phyloP scores from a whole-genome alignment of 2,329 filamentous ascomycete genomes.

The Fusarium robinianum region DNA sequence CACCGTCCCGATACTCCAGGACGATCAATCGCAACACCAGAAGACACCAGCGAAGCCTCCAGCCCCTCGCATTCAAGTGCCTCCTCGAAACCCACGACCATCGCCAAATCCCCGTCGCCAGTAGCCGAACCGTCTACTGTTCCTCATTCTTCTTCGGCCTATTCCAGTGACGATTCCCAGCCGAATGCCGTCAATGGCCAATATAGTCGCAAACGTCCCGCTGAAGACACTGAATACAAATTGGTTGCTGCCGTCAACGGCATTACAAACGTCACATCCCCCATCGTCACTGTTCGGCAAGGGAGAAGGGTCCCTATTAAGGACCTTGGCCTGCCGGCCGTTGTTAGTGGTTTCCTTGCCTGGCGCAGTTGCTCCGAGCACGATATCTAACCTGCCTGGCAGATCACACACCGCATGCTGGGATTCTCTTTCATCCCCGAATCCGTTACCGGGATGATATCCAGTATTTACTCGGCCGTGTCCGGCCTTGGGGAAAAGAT shows the following conservation, averaged over 20 bases:
- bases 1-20: constrained; percentile 23
- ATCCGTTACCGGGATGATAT: constrained; percentile 40
- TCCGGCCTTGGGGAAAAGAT: constrained; percentile 36
- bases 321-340: constrained; percentile 14
- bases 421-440: constrained; percentile 18
- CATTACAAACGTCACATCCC: constrained; percentile 15
- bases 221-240: constrained; percentile 39
- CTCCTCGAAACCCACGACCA: too few species aligned
- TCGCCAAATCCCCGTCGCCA: too few species aligned
- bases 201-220: constrained; percentile 38
- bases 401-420: constrained; percentile 33
- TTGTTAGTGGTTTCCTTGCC: constrained; percentile 15
- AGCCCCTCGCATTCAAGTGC: not conserved
- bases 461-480: constrained; percentile 33
- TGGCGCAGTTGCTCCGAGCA: not conserved
- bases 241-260: constrained; percentile 34
- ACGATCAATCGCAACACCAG: too few species aligned
- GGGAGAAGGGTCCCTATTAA: constrained; percentile 16
- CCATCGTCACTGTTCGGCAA: constrained; percentile 26
- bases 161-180: constrained; percentile 5
- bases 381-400: constrained; percentile 3
- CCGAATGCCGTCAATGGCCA: constrained; percentile 36
- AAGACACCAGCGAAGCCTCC: not conserved
- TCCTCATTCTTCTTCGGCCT: too few species aligned
- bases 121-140: too few species aligned